Evolutionary conservation across 352 stramenopile genomes (phyloP).

Genomic region (Aphanomyces invadans): DNA sequence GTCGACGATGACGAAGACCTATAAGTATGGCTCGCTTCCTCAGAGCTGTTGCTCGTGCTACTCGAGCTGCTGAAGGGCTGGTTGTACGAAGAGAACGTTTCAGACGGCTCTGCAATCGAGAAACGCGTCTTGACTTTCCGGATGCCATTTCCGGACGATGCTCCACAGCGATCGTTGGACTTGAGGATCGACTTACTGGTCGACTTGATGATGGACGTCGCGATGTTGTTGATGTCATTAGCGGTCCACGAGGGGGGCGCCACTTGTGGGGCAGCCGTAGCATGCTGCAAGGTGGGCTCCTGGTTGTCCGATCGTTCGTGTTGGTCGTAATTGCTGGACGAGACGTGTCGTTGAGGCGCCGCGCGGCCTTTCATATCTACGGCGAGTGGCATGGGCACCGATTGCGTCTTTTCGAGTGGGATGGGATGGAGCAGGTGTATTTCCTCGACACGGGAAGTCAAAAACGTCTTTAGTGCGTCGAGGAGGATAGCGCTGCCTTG

Average conservation of each 20-base stretch:
- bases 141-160: neutral
- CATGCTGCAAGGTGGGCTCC: neutral
- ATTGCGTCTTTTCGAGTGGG: slow-evolving; percentile 9
- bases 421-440: slow-evolving; percentile 2
- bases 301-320: slow-evolving; percentile 12
- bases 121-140: neutral
- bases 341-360: neutral
- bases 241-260: neutral
- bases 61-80: neutral
- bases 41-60: neutral
- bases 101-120: neutral
- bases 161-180: slow-evolving; percentile 13
- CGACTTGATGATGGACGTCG: neutral
- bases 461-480: slow-evolving; percentile 9
- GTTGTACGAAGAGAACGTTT: neutral
- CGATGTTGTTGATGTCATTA: neutral
- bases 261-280: neutral
- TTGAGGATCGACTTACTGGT: slow-evolving; percentile 18
- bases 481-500: slow-evolving; percentile 15
- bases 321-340: neutral
- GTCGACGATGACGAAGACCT: slow-evolving; percentile 3
- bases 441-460: slow-evolving; percentile 19
- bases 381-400: neutral
- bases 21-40: neutral
- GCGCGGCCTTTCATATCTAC: neutral